phyloP scores from a whole-genome alignment of 164 flowering plant genomes.

The Tinospora cordifolia region DNA sequence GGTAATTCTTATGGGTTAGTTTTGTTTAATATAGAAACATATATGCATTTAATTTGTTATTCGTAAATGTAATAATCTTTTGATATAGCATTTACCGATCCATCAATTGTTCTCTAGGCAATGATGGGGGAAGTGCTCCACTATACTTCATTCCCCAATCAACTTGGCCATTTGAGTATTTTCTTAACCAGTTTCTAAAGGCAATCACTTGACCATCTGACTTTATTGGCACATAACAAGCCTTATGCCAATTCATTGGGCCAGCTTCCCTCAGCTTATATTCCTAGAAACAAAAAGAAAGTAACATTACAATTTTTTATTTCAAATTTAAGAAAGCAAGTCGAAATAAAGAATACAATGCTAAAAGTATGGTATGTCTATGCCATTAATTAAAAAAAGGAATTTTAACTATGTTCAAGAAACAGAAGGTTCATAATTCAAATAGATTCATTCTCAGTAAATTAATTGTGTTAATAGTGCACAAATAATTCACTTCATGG shows the following conservation, averaged over 20 bases:
- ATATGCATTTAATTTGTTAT: too few species aligned
- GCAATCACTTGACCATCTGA: conserved; percentile 65
- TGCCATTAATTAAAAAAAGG: too few species aligned
- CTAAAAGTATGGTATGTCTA: too few species aligned
- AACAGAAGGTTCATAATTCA: too few species aligned
- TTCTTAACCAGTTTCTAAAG: conserved; percentile 76
- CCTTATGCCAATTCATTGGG: conserved; percentile 69
- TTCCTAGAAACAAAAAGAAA: conserved; percentile 39
- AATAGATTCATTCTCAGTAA: too few species aligned
- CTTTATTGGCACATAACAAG: conserved; percentile 78
- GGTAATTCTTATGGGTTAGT: neutral
- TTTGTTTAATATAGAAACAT: too few species aligned
- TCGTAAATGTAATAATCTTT: neutral
- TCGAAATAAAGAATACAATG: too few species aligned
- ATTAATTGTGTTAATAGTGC: too few species aligned
- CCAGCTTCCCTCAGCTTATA: conserved; percentile 57
- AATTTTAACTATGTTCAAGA: too few species aligned
- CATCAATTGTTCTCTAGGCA: conserved; percentile 69
- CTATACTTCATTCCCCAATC: conserved; percentile 57
- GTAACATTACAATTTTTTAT: neutral
- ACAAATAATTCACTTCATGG: too few species aligned
- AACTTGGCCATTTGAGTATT: conserved; percentile 55
- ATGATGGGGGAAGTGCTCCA: conserved; percentile 57
- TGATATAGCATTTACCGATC: conserved; percentile 49
- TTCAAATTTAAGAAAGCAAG: too few species aligned